Evolutionary conservation across 352 stramenopile genomes (phyloP), one percentile per base, ranked within the genome.

Genomic region (Phytophthora fragariae): DNA sequence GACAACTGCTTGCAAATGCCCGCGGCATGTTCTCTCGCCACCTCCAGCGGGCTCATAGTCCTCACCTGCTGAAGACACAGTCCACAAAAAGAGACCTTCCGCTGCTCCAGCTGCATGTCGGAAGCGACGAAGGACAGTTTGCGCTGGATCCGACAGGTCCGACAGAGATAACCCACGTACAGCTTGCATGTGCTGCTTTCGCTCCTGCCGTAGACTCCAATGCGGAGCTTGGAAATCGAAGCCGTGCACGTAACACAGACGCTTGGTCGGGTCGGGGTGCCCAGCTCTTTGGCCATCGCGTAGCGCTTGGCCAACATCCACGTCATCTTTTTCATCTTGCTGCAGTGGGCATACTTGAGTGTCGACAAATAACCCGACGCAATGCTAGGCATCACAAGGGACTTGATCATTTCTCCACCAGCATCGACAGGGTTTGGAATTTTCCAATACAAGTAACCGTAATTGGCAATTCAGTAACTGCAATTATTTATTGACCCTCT

Each of bases 261-360:
- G 15, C 35, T 64, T 12, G 72, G 46, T n/a, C 61, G 71, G 1
- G 12, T 67, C 5, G 64, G 58, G 0, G 58, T 46, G 19, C 68
- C 68, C 0, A 70, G 37, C 39, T 78, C 63, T 10, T 80, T 82
- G 2, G 68, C 60, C 57, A 54, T 44, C 1, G 53, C 63, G 27
- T 82, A 78, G 1, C 63, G 72, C 27, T 77, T 77, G 2, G 52
- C 44, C 3, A 82, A 41, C 46, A 77, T 59, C 72, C 75, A 80
- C 5, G 64, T 54, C 24, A 84, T 58, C 62, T 84, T 81, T 41
- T 84, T 81, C 70, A 80, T 81, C 27, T 82, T 70, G 5, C 73
- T 77, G 41, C 77, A 84, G 49, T 84, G 65, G 0, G 73, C 77
- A 46, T 83, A 83, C 39, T 79, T 77, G 9, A 77, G 68, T 0